phyloP scores from a whole-genome alignment of 306 rosid species.

The Luffa aegyptiaca region DNA sequence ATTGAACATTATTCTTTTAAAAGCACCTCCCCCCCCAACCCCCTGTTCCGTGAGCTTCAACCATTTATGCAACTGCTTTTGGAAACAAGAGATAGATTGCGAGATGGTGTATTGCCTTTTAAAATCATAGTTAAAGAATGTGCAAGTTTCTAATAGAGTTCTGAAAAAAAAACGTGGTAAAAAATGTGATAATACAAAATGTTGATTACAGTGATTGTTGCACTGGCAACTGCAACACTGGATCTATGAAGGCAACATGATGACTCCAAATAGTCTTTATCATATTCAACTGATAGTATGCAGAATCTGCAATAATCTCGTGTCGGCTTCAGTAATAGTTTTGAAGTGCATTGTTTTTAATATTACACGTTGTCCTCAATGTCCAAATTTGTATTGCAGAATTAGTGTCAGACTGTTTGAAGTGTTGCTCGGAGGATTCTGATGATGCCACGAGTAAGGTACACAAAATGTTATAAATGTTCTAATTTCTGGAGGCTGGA shows the following conservation, averaged over 20 bases:
- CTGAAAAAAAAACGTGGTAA: neutral
- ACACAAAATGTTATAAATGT: neutral
- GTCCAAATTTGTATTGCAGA: conserved; percentile 37
- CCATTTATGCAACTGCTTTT: neutral
- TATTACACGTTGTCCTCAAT: neutral
- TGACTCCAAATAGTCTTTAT: neutral
- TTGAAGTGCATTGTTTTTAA: neutral
- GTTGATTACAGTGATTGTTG: no score
- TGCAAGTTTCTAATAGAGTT: neutral
- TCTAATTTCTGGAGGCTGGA: conserved; percentile 3
- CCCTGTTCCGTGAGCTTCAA: no score
- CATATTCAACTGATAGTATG: neutral
- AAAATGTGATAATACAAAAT: neutral
- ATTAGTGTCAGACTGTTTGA: conserved; percentile 60
- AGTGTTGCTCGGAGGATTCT: conserved; percentile 84
- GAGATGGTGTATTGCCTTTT: neutral
- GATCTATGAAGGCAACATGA: neutral
- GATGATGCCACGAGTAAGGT: conserved; percentile 77
- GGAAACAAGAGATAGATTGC: neutral
- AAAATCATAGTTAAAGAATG: neutral
- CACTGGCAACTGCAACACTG: neutral
- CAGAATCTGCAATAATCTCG: neutral
- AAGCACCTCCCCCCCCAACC: neutral
- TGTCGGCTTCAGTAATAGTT: neutral
- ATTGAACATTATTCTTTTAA: neutral